phyloP scores from a whole-genome alignment of 495 filamentous ascomycete genomes.

The Bryoglossum gracile region DNA sequence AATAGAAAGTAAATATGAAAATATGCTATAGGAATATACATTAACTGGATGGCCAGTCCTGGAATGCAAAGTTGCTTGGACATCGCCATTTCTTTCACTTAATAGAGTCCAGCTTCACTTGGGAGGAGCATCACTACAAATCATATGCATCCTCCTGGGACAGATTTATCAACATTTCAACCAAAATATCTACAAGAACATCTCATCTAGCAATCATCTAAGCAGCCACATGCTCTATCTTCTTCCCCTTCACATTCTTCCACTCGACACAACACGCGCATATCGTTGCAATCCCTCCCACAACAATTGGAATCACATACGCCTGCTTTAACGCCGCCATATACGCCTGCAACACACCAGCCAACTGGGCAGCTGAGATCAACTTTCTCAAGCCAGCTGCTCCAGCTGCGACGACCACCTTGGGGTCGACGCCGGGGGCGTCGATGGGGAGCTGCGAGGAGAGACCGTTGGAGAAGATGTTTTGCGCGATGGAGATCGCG shows the following conservation, averaged over 20 bases:
- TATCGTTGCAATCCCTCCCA: constrained; percentile 34
- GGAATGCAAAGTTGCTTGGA: no score
- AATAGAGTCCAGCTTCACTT: no score
- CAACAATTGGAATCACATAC: constrained; percentile 35
- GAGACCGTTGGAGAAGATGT: constrained; percentile 40
- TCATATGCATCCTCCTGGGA: no score
- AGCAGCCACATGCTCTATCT: constrained; percentile 12
- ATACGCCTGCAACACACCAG: constrained; percentile 48
- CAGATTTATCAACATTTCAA: no score
- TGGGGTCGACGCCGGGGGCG: constrained; percentile 38
- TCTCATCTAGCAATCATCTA: constrained; percentile 7
- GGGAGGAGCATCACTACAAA: no score
- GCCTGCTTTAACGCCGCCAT: constrained; percentile 47
- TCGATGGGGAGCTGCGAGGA: constrained; percentile 27
- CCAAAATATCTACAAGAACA: no score
- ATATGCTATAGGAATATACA: no score
- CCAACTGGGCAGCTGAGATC: constrained; percentile 37
- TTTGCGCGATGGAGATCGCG: constrained; percentile 38
- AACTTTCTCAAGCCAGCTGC: constrained; percentile 43
- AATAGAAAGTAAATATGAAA: no score
- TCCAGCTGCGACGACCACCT: constrained; percentile 38
- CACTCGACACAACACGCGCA: constrained; percentile 60
- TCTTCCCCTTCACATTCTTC: constrained; percentile 58
- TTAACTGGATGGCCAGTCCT: no score
- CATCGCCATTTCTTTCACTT: no score